Base-by-base conservation (phyloP, 805 yeast genomes). In the Candida sonorensis region DNA sequence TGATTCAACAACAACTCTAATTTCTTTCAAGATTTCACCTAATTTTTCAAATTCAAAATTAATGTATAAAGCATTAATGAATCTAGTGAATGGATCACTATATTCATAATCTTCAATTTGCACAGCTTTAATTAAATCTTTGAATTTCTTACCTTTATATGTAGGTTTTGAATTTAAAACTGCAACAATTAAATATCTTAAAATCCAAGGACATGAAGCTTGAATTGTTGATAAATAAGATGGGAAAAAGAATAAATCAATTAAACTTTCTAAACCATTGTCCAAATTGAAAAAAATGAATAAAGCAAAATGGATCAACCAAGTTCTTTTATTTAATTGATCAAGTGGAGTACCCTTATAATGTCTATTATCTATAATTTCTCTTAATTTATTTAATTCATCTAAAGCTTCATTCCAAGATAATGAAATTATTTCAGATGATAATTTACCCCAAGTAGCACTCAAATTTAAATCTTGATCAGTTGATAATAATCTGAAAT, bases 361-460 rank as follows among this genome's bases (percentile, higher is more conserved):
- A 9, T 72, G 61, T 54, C 77, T 64, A 22, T 70, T 64, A 50
- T 78, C 84, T 20, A 76, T 66, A 31, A 71, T 61, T 40, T 75
- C 82, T 45, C 79, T 67, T 30, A 77, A 60, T 46, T 67, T 69
- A 34, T 53, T 53, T 31, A 78, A 56, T 53, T 75, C 81, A 41
- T 68, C 71, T 30, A 67, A 45, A 2, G 79, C 75, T 23, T 64
- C 62, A 20, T 59, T 67, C 72, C 75, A 72, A 37, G 73, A 67
- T 36, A 66, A 52, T 21, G 69, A 59, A 35, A 75, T 61, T 42
- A 78, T 72, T 40, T 74, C 79, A 18, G 73, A 63, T 2, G 83
- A 79, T n/a, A 76, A 59, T 51, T 68, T 69, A 44, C 84, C 84
- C 83, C 85, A 78, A 4, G 81, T 73, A 14, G 80, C 76, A 38